A percentile compares a stretch with the other conserved stretches of the same genome.
Conservation (phyloP, 2,329 filamentous ascomycete species). For the Tolypocladium nubicola region DNA sequence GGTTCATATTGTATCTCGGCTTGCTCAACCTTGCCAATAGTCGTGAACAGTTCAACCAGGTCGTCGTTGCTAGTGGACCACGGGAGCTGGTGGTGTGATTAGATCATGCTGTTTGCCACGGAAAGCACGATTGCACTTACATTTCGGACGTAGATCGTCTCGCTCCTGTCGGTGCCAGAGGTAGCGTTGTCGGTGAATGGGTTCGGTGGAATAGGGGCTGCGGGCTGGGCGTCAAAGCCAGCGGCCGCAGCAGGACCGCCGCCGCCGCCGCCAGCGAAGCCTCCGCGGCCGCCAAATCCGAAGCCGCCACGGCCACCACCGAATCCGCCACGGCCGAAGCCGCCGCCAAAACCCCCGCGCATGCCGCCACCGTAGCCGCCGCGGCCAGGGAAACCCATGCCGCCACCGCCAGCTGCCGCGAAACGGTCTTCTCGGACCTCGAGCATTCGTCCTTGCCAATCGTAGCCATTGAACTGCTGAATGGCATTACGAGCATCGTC, state of each 20-base stretch:
- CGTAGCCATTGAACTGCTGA: conserved; percentile 94
- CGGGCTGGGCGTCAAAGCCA: conserved; percentile 36
- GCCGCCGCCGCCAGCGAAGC: conserved; percentile 29
- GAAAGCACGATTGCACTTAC: conserved; percentile 43
- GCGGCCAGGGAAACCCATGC: conserved; percentile 43
- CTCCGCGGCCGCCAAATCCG: conserved; percentile 39
- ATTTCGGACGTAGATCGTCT: conserved; percentile 92
- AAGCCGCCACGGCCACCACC: conserved; percentile 25
- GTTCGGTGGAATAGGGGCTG: conserved; percentile 55
- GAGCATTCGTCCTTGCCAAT: conserved; percentile 89
- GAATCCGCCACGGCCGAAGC: conserved; percentile 37
- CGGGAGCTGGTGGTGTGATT: conserved; percentile 54
- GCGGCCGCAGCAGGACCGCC: conserved; percentile 8
- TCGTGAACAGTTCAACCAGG: conserved; percentile 89
- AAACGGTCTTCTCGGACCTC: conserved; percentile 97
- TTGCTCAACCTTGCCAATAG: conserved; percentile 94
- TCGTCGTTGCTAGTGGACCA: conserved; percentile 99
- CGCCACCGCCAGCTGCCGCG: conserved; percentile 49
- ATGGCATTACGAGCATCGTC: conserved; percentile 96
- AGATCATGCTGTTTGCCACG: conserved; percentile 1
- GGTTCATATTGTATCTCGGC: conserved; percentile 99
- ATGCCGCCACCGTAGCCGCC: conserved; percentile 50
- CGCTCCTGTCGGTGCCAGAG: conserved; percentile 70
- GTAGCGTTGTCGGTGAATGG: conserved; percentile 91
- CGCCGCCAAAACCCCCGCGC: conserved; percentile 49